Conservation (phyloP, 2,329 filamentous ascomycete genomes). For the Stagonosporopsis cucurbitacearum region DNA sequence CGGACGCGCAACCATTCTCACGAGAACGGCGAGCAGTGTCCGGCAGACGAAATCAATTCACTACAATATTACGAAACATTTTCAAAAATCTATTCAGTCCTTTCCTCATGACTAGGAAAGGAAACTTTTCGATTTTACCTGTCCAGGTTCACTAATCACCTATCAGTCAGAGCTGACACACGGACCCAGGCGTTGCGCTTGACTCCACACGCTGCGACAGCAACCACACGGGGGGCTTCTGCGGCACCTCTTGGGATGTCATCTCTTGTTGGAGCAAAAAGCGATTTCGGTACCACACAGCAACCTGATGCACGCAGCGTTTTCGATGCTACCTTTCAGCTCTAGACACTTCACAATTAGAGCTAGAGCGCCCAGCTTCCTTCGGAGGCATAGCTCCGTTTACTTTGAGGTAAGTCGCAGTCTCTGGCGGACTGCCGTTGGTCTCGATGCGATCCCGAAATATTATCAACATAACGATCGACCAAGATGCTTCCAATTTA, state of each 20-base stretch:
- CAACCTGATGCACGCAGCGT: conserved; percentile 1
- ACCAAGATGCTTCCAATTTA: conserved; percentile 6
- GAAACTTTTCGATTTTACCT: neutral
- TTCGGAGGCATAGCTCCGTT: neutral
- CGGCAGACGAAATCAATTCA: conserved; percentile 10
- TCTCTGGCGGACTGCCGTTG: conserved; percentile 2
- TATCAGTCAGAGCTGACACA: conserved; percentile 4
- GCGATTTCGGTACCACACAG: conserved; percentile 2
- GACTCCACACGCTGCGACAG: conserved; percentile 2
- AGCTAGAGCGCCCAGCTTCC: conserved; percentile 9
- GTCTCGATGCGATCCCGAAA: neutral
- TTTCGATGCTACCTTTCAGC: neutral
- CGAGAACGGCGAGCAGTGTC: conserved; percentile 2
- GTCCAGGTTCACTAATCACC: neutral
- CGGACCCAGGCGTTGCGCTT: neutral
- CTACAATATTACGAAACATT: conserved; percentile 4
- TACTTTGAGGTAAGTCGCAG: neutral
- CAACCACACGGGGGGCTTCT: neutral
- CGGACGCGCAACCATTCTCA: conserved; percentile 7
- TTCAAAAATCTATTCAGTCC: neutral
- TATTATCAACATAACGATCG: conserved; percentile 6
- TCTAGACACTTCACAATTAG: neutral
- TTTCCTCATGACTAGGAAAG: neutral
- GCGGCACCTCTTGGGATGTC: neutral
- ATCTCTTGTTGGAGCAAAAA: conserved; percentile 2